Conservation (phyloP, 2,329 filamentous ascomycete species). For the Talaromyces amestolkiae region DNA sequence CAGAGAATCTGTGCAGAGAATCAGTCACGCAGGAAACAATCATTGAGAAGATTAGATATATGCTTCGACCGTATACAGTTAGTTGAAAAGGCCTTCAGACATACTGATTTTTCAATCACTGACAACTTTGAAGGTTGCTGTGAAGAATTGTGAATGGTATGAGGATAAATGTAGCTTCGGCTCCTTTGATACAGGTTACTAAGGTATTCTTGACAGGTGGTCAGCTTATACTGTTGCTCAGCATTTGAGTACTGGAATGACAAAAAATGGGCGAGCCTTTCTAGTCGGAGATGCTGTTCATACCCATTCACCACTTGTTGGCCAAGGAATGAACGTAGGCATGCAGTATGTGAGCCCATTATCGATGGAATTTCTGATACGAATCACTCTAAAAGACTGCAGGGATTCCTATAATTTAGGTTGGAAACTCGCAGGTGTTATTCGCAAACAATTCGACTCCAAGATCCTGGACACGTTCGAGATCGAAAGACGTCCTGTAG, state of each 20-base stretch:
- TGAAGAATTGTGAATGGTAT: slow-evolving; percentile 6
- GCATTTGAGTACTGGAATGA: slow-evolving; percentile 59
- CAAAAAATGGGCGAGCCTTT: slow-evolving; percentile 60
- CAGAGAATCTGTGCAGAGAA: neutral
- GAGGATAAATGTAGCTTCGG: neutral
- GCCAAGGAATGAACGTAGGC: slow-evolving; percentile 23
- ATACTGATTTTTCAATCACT: neutral
- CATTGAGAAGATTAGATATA: neutral
- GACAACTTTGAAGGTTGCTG: slow-evolving; percentile 1
- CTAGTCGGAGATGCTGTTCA: slow-evolving; percentile 66
- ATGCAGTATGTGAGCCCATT: slow-evolving; percentile 57
- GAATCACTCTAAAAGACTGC: neutral
- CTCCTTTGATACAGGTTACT: neutral
- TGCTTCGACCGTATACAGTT: slow-evolving; percentile 8
- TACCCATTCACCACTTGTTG: slow-evolving; percentile 13
- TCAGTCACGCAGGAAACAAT: slow-evolving; percentile 9
- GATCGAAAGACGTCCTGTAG: slow-evolving; percentile 57
- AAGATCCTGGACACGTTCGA: slow-evolving; percentile 53
- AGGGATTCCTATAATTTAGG: slow-evolving; percentile 52
- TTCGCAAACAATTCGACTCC: slow-evolving; percentile 43
- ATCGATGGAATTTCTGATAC: slow-evolving; percentile 22
- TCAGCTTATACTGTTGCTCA: slow-evolving; percentile 68
- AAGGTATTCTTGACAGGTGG: slow-evolving; percentile 60
- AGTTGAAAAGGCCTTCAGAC: neutral
- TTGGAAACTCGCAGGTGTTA: slow-evolving; percentile 55